These are phyloP conservation scores for Hanseniaspora guilliermondii DNA, from an alignment of 805 yeast genomes.

Conservation along the genomic window DNA sequence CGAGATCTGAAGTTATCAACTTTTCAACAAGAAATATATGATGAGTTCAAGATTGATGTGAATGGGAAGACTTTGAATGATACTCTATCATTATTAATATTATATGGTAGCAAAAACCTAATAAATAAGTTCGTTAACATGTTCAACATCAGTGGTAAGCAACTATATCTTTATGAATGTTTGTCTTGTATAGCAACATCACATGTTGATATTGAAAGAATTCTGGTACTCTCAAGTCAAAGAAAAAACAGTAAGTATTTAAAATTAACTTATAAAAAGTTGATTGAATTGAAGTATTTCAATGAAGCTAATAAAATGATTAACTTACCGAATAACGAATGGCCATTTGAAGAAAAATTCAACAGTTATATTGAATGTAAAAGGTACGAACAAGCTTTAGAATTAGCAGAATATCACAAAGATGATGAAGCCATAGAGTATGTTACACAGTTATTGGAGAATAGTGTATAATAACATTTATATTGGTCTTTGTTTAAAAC, in stretches of 20 bases:
- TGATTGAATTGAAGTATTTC: slow-evolving; percentile 41
- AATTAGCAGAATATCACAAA: slow-evolving; percentile 22
- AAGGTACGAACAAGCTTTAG: slow-evolving; percentile 38
- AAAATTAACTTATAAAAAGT: slow-evolving; percentile 46
- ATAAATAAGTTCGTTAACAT: slow-evolving; percentile 40
- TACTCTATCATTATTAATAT: slow-evolving; percentile 36
- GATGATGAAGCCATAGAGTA: slow-evolving; percentile 16
- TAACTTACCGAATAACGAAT: slow-evolving; percentile 33
- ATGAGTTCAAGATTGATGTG: slow-evolving; percentile 32
- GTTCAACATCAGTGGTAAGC: slow-evolving; percentile 45
- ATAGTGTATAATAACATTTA: neutral
- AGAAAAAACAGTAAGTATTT: slow-evolving; percentile 63
- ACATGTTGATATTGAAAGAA: slow-evolving; percentile 37
- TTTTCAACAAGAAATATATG: slow-evolving; percentile 35
- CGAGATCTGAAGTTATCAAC: slow-evolving; percentile 35
- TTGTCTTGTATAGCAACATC: slow-evolving; percentile 35
- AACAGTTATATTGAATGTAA: slow-evolving; percentile 42
- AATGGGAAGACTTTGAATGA: slow-evolving; percentile 35
- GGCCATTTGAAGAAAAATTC: slow-evolving; percentile 36
- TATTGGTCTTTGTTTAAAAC: neutral
- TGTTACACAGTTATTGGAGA: neutral
- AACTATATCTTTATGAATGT: slow-evolving; percentile 43
- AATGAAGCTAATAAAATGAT: slow-evolving; percentile 52
- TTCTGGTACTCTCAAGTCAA: slow-evolving; percentile 40
- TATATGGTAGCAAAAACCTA: slow-evolving; percentile 36